Conservation (phyloP, 2,329 filamentous ascomycete genomes). For the Phialophora chinensis region DNA sequence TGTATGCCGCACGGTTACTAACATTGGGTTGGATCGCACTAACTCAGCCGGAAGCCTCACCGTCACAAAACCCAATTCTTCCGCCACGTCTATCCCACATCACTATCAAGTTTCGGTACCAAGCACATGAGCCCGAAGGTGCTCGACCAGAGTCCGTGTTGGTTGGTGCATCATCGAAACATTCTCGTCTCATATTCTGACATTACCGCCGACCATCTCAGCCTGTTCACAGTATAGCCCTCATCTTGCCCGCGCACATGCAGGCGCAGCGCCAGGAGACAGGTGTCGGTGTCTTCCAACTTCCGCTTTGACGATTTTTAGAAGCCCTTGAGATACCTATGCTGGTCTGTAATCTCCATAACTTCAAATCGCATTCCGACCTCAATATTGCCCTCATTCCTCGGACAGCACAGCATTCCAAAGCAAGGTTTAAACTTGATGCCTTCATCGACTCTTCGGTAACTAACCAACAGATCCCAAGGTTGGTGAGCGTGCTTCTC, state of each 20-base stretch:
- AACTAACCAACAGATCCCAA: conserved; percentile 67
- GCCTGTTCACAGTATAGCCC: background rate
- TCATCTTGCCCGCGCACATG: background rate
- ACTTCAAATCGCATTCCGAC: conserved; percentile 67
- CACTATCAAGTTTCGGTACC: background rate
- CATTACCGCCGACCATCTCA: background rate
- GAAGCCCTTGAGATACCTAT: conserved; percentile 59
- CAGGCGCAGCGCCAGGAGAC: background rate
- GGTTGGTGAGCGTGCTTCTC: conserved; percentile 64
- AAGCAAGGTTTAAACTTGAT: conserved; percentile 70
- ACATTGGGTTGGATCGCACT: background rate
- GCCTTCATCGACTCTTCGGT: conserved; percentile 64
- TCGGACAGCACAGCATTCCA: conserved; percentile 68
- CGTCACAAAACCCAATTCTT: background rate
- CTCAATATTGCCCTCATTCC: conserved; percentile 59
- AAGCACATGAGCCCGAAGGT: background rate
- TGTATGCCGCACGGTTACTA: background rate
- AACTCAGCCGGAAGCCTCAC: background rate
- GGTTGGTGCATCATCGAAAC: background rate
- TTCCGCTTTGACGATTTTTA: conserved; percentile 28
- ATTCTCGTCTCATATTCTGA: background rate
- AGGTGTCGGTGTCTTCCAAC: background rate
- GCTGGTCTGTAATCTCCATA: conserved; percentile 60
- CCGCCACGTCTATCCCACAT: background rate
- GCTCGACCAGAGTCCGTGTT: background rate